Evolutionary conservation across 179 eudicot genomes (phyloP), one percentile per base, ranked within the genome.

Genomic region (Spergularia azorica): DNA sequence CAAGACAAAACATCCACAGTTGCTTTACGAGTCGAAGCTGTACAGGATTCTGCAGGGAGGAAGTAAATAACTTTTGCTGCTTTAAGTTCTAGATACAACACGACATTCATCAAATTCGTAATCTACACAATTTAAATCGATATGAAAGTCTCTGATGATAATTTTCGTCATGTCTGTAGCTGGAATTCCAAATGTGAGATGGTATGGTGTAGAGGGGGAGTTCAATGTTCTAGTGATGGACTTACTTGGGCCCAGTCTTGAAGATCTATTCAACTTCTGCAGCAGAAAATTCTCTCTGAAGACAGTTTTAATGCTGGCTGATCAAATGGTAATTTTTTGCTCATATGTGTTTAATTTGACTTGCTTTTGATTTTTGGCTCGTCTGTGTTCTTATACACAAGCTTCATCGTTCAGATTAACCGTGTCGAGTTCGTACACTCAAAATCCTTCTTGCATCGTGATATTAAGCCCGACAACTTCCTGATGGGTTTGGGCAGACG

Each of bases 291-390:
- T 95, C 72, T 93, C 96, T 50, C 80, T 93, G 79, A 93, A 93
- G 85, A 93, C 96, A 36, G 97, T 94, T 79, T 91, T 94, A 14
- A 94, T 94, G 98, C 92, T 94, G 86, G 98, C 98, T 17, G 98
- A 94, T 91, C 97, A 94, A 84, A 94, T 94, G 98, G 98, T 92
- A 79, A 76, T 38, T 77, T 41, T 36, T 43, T n/a, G 55, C 43
- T n/a, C 38, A 21, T 62, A 52, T 12, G 38, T 63, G 70, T 39
- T n/a, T n/a, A n/a, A n/a, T n/a, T n/a, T 57, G 55, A 69, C 32
- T 63, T 69, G 69, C 76, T 64, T 61, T 7, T 61, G 0, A 39
- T 50, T 11, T 7, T 57, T 26, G 32, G 51, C 61, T 2, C 14
- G 43, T 11, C 16, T 9, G 5, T 63, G 57, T 54, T 26, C 65